A percentile compares a stretch with the other conserved stretches of the same genome.
Evolutionary conservation across 1,284 basidiomycete genomes (phyloP).

Genomic region (Fomitopsis schrenkii): DNA sequence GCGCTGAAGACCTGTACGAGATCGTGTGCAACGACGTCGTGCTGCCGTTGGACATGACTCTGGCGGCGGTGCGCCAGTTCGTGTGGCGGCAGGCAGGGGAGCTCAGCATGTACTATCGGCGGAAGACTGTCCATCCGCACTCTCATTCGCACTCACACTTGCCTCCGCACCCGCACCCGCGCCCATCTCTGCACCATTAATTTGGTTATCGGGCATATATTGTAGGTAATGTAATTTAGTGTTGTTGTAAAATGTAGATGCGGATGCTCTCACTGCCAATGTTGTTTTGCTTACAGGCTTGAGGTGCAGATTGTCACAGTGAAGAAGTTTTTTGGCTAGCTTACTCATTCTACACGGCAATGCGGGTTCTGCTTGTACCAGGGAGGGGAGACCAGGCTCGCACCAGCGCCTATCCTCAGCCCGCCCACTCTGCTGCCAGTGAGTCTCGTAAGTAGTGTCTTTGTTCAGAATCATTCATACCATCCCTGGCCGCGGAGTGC

Average conservation of each 20-base stretch:
- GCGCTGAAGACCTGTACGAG: constrained; percentile 80
- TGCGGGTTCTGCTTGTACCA: too few species aligned
- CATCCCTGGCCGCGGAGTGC: too few species aligned
- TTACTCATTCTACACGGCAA: too few species aligned
- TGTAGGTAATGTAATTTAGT: not conserved
- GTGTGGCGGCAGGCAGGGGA: constrained; percentile 82
- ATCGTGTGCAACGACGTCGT: constrained; percentile 82
- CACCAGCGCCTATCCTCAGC: too few species aligned
- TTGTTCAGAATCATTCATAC: too few species aligned
- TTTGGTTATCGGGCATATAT: not conserved
- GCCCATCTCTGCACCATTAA: not conserved
- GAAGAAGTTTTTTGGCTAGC: not conserved
- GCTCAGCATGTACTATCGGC: constrained; percentile 79
- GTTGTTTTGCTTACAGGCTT: too few species aligned
- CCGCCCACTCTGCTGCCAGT: too few species aligned
- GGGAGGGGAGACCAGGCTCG: too few species aligned
- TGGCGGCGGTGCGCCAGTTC: constrained; percentile 85
- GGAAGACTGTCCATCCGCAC: constrained; percentile 26
- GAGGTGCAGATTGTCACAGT: not conserved
- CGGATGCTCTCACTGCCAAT: not conserved
- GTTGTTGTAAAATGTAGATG: not conserved
- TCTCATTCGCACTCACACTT: not conserved
- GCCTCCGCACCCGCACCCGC: too few species aligned
- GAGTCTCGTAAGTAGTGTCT: too few species aligned
- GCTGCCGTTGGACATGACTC: constrained; percentile 81